A percentile compares a stretch with the other conserved stretches of the same genome.
Evolutionary conservation across 2,329 filamentous ascomycete species (phyloP).

Genomic region (Chaetomium sp.): DNA sequence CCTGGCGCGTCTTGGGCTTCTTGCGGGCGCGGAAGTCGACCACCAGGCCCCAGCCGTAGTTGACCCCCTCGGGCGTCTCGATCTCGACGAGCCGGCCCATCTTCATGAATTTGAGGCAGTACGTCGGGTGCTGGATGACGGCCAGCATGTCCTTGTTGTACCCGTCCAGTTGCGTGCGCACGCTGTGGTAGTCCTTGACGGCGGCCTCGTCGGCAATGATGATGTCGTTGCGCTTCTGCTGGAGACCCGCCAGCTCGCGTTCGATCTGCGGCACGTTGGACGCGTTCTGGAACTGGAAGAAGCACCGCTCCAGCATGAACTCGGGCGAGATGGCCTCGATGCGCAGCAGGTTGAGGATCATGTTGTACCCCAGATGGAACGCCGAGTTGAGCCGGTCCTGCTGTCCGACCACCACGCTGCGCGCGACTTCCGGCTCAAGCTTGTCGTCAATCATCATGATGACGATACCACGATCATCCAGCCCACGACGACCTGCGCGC

Average conservation of each 20-base stretch:
- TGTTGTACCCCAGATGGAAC: constrained; percentile 97
- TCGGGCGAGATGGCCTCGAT: constrained; percentile 99
- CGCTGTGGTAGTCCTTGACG: constrained; percentile 89
- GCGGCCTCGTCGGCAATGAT: constrained; percentile 78
- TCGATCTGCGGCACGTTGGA: constrained; percentile 79
- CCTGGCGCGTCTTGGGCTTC: constrained; percentile 55
- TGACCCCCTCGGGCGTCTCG: constrained; percentile 64
- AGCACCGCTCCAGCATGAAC: constrained; percentile 97
- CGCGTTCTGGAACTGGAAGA: constrained; percentile 96
- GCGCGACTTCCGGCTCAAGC: constrained; percentile 90
- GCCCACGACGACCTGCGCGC: constrained; percentile 89
- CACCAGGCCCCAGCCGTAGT: constrained; percentile 94
- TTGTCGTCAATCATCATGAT: constrained; percentile 99
- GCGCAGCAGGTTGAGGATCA: constrained; percentile 92
- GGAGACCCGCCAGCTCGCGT: constrained; percentile 71
- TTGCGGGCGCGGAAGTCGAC: constrained; percentile 65
- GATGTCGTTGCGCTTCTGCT: constrained; percentile 66
- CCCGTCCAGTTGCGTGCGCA: constrained; percentile 74
- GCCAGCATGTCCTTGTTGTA: constrained; percentile 85
- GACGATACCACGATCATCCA: constrained; percentile 95
- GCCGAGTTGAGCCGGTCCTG: constrained; percentile 97
- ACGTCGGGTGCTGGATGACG: constrained; percentile 86
- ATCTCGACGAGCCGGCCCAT: constrained; percentile 82
- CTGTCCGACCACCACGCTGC: constrained; percentile 90
- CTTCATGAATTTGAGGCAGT: constrained; percentile 79